Percentiles rank a stretch among this genome's conserved stretches.
Conservation (phyloP, 805 yeast species). For the Candida hungchunana region DNA sequence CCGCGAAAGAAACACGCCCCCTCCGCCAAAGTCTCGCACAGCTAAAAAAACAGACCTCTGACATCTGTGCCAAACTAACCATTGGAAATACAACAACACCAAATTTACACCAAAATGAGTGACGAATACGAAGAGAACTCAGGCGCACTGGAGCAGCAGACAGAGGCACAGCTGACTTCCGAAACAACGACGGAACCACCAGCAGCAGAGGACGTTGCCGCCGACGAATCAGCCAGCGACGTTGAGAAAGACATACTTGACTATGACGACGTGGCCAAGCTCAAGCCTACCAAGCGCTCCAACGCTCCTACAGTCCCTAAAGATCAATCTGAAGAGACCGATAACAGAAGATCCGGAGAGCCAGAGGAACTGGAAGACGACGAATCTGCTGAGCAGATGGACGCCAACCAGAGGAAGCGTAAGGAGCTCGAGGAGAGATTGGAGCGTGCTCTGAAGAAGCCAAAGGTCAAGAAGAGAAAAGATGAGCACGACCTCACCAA, state of each 20-base stretch:
- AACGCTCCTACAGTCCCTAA: slow-evolving; percentile 6
- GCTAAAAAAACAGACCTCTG: too few relatives aligned
- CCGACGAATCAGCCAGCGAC: slow-evolving; percentile 4
- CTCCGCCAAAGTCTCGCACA: too few relatives aligned
- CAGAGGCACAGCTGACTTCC: neutral
- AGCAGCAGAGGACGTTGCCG: slow-evolving; percentile 5
- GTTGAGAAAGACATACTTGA: slow-evolving; percentile 21
- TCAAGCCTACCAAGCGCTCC: slow-evolving; percentile 22
- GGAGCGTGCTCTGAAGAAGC: slow-evolving; percentile 69
- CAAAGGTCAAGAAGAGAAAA: slow-evolving; percentile 57
- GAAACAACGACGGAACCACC: neutral
- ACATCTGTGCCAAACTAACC: too few relatives aligned
- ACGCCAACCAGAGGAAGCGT: slow-evolving; percentile 38
- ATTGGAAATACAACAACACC: too few relatives aligned
- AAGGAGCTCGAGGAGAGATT: slow-evolving; percentile 77
- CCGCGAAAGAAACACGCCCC: too few relatives aligned
- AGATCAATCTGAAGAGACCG: neutral
- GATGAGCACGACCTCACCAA: slow-evolving; percentile 94
- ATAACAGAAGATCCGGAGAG: slow-evolving; percentile 3
- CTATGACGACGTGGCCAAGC: slow-evolving; percentile 23
- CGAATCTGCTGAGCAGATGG: too few relatives aligned
- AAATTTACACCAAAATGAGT: too few relatives aligned
- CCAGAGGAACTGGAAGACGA: slow-evolving; percentile 6
- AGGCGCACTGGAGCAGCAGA: too few relatives aligned
- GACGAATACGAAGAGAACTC: neutral